Evolutionary conservation across 1,284 basidiomycete species (phyloP).

Genomic region (Ganoderma lingzhi): DNA sequence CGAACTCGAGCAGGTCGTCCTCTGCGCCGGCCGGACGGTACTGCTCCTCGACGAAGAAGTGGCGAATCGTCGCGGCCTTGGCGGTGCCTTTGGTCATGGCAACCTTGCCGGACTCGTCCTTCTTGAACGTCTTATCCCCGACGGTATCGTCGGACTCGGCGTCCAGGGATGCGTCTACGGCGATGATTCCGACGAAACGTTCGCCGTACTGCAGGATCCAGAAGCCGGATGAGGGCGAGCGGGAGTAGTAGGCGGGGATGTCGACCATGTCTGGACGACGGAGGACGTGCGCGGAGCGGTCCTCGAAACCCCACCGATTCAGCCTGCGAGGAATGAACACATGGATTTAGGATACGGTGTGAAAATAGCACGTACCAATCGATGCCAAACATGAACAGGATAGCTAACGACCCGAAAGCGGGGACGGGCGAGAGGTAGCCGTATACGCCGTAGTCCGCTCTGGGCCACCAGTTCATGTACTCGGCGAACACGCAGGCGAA

Average conservation of each 20-base stretch:
- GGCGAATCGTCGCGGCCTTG: constrained; percentile 70
- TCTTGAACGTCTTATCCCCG: constrained; percentile 17
- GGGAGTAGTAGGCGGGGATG: constrained; percentile 64
- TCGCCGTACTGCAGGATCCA: constrained; percentile 73
- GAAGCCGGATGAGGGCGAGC: constrained; percentile 66
- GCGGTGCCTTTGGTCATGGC: constrained; percentile 45
- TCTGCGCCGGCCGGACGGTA: constrained; percentile 67
- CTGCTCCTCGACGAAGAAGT: constrained; percentile 76
- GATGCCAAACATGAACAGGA: constrained; percentile 71
- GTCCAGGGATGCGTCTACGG: constrained; percentile 66
- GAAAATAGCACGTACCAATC: constrained; percentile 67
- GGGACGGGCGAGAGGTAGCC: constrained; percentile 69
- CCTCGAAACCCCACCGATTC: constrained; percentile 76
- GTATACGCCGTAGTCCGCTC: constrained; percentile 47
- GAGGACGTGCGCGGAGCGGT: constrained; percentile 59
- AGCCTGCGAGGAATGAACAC: constrained; percentile 51
- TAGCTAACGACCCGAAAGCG: constrained; percentile 66
- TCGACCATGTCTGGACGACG: constrained; percentile 65
- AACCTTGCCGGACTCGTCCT: constrained; percentile 33
- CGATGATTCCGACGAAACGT: constrained; percentile 73
- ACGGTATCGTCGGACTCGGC: constrained; percentile 44
- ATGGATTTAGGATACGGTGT: constrained; percentile 2
- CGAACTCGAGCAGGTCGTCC: constrained; percentile 70
- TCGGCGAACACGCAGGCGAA: constrained; percentile 67
- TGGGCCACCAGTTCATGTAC: constrained; percentile 73